Base-by-base conservation (phyloP, 768 basidiomycete species). In the Termitomyces heimii region DNA sequence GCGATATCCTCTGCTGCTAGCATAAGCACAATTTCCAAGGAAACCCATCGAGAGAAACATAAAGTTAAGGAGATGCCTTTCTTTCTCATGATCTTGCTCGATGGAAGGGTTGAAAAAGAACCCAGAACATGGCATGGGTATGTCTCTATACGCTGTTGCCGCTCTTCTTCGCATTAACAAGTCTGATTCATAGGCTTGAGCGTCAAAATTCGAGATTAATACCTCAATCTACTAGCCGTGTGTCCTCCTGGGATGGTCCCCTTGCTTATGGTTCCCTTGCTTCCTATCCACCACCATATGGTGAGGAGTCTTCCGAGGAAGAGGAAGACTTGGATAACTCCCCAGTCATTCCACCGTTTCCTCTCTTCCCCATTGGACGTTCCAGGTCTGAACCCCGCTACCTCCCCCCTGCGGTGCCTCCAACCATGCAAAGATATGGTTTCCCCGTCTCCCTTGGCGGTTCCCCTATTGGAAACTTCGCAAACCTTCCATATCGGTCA, bases 111-210 rank as follows among this genome's bases (percentile, higher is more conserved):
- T 2, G 71, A 72, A 42, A 68, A 66, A 32, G 69, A 71, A 49
- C 56, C 59, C 22, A 61, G 66, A 43, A 71, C 75, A 22, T 79
- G 77, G 77, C 77, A 79, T 62, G 75, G 76, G 77, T 79, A 61
- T 43, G 73, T 66, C 12, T 51, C 12, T 13, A 45, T 45, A 53
- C 31, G 10, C 5, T 35, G 4, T 40, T 40, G 18, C 22, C 5
- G 4, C 18, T 34, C n/a, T 40, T 55, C 24, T 31, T 26, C 34
- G 13, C 35, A n/a, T 16, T 8, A 29, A 55, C 26, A 20, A 2
- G 2, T 8, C 43, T n/a, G 2, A 29, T 32, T 4, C 32, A 16
- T 45, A 74, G 74, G 9, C 65, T 75, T 29, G 70, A 74, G 55
- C 65, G 70, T 39, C 70, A 73, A 50, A 58, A 60, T 24, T 71